Evolutionary conservation across 345 rosid species (phyloP), one percentile per base, ranked within the genome.

Genomic region (Durio zibethinus): DNA sequence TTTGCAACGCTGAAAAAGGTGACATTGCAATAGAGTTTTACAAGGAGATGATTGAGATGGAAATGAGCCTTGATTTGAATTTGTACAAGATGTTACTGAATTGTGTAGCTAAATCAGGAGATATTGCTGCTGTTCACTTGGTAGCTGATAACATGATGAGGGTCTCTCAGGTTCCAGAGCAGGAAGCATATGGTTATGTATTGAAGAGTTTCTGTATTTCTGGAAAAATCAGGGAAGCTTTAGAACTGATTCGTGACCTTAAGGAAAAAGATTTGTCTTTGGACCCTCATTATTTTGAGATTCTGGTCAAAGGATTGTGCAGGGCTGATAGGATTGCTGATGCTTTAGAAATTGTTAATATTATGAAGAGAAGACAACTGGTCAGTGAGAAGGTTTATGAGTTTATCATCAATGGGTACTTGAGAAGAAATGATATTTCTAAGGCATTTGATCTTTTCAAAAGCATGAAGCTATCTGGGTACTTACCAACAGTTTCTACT

Each of bases 231-330:
- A 88, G 72, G 79, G 98, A 92, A 72, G 96, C 94, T 35, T 63
- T 94, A 77, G 91, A 86, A 77, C 77, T 89, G 77, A 87, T 92
- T 75, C 89, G 85, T 18, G 85, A 85, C 72, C 86, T 94, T 20
- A 92, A 90, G 74, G 83, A 70, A 67, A 90, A 87, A 79, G 84
- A 80, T 21, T 57, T 86, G 38, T 48, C 82, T n/a, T 68, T 92
- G 10, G 88, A 82, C 76, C n/a, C 63, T 33, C 86, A 82, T 69
- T 88, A 82, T 85, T 91, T 88, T 25, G 87, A 87, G 85, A 90
- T 83, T 76, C 84, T 94, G 84, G 87, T 89, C 56, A 89, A 85
- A 83, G 98, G 98, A 66, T 84, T 94, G 57, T 86, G 94, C 81
- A 84, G 77, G 79, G 91, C 89, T 61, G 86, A 82, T 82, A 88